Evolutionary conservation across 495 filamentous ascomycete species (phyloP).

Genomic region (Penicillium manginii): DNA sequence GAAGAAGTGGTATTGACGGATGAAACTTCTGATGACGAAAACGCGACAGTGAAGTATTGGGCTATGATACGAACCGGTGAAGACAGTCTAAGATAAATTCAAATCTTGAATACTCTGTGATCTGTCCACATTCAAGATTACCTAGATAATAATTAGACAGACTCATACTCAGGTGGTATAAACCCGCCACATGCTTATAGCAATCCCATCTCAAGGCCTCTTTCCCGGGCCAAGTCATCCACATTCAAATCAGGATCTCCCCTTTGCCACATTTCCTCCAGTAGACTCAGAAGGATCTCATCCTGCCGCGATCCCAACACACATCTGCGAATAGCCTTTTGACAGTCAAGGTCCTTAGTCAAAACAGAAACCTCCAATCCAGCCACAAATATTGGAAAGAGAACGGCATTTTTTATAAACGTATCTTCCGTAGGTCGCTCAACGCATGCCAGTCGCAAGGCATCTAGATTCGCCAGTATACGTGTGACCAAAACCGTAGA

Average conservation of each 20-base stretch:
- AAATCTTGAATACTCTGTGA: background rate
- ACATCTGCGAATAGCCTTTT: conserved; percentile 22
- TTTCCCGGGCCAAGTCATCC: conserved; percentile 29
- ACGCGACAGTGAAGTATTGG: conserved; percentile 28
- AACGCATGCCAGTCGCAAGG: conserved; percentile 27
- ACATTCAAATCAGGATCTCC: conserved; percentile 20
- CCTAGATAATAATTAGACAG: background rate
- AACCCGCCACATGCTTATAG: conserved; percentile 15
- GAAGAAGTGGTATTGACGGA: conserved; percentile 31
- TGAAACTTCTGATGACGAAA: conserved; percentile 3
- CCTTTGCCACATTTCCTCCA: conserved; percentile 37
- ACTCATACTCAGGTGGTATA: too few species aligned
- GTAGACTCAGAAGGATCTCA: conserved; percentile 27
- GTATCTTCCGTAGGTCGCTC: conserved; percentile 25
- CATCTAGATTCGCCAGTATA: conserved; percentile 38
- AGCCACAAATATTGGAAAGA: conserved; percentile 34
- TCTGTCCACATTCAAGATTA: background rate
- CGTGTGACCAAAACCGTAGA: conserved; percentile 30
- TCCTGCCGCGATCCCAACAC: conserved; percentile 14
- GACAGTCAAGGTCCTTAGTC: conserved; percentile 22
- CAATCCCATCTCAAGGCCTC: conserved; percentile 35
- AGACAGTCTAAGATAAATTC: background rate
- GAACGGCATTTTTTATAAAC: conserved; percentile 34
- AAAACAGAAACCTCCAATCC: conserved; percentile 31
- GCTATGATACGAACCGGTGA: conserved; percentile 26